phyloP scores from a whole-genome alignment of 2,329 filamentous ascomycete species.

The Aspergillus viridinutans region DNA sequence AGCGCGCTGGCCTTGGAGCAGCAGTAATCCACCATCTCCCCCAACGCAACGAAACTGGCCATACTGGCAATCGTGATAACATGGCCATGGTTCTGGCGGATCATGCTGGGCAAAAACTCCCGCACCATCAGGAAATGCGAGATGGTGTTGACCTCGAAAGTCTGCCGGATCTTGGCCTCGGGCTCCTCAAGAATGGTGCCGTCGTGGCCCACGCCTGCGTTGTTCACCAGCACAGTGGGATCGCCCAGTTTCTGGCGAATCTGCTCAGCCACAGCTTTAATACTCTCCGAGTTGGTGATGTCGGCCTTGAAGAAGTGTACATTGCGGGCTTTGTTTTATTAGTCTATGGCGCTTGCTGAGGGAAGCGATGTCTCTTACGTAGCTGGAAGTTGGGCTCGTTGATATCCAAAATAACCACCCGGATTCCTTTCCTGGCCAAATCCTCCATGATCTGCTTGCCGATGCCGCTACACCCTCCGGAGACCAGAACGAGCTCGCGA shows the following conservation, averaged over 20 bases:
- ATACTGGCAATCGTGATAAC: constrained; percentile 54
- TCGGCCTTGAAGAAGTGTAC: constrained; percentile 36
- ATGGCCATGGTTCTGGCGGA: constrained; percentile 51
- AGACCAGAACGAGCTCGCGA: constrained; percentile 33
- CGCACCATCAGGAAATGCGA: constrained; percentile 49
- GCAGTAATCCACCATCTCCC: constrained; percentile 51
- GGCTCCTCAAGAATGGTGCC: constrained; percentile 46
- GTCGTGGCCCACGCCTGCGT: constrained; percentile 47
- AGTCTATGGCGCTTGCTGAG: not conserved
- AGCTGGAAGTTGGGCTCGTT: constrained; percentile 29
- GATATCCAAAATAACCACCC: constrained; percentile 36
- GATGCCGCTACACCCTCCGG: constrained; percentile 37
- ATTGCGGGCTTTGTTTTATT: constrained; percentile 21
- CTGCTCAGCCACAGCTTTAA: constrained; percentile 30
- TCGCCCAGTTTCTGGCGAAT: constrained; percentile 41
- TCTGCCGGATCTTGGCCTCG: constrained; percentile 43
- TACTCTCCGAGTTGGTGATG: constrained; percentile 32
- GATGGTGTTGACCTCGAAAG: constrained; percentile 52
- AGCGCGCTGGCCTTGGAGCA: constrained; percentile 51
- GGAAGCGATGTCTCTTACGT: constrained; percentile 14
- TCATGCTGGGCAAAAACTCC: constrained; percentile 52
- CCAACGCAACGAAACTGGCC: constrained; percentile 47
- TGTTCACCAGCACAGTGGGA: constrained; percentile 48
- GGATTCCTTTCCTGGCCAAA: constrained; percentile 24
- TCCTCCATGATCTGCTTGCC: constrained; percentile 35